Evolutionary conservation across 768 basidiomycete genomes (phyloP).

Genomic region (Royoungia palumana): DNA sequence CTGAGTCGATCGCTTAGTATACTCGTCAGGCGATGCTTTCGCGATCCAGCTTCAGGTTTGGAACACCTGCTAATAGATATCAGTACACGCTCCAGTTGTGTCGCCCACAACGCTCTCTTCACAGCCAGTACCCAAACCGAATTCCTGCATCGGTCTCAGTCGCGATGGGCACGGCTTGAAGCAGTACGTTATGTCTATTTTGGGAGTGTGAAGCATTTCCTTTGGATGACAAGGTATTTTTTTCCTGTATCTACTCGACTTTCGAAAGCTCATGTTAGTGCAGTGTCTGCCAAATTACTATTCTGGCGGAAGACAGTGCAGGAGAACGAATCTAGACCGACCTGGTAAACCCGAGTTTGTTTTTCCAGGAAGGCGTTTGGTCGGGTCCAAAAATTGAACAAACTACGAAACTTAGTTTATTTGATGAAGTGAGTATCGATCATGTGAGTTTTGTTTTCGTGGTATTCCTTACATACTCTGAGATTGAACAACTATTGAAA

Average conservation of each 20-base stretch:
- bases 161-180: no score
- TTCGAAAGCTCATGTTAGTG: not conserved
- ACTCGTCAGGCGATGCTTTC: no score
- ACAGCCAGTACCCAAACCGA: no score
- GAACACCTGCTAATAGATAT: no score
- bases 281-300: constrained; percentile 67
- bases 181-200: no score
- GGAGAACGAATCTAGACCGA: constrained; percentile 41
- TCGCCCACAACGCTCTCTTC: no score
- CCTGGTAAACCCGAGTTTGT: constrained; percentile 73
- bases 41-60: no score
- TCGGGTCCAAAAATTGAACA: constrained; percentile 70
- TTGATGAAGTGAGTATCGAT: constrained; percentile 60
- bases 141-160: no score
- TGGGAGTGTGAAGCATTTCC: no score
- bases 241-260: not conserved
- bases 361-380: constrained; percentile 80
- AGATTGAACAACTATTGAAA: constrained; percentile 54
- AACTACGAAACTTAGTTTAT: constrained; percentile 66
- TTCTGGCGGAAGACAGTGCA: constrained; percentile 66
- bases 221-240: no score
- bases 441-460: constrained; percentile 45
- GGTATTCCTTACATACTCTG: not conserved
- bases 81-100: no score
- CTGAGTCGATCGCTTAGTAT: no score